Conservation (phyloP, 768 basidiomycete species). For the Boletus subparvulus region DNA sequence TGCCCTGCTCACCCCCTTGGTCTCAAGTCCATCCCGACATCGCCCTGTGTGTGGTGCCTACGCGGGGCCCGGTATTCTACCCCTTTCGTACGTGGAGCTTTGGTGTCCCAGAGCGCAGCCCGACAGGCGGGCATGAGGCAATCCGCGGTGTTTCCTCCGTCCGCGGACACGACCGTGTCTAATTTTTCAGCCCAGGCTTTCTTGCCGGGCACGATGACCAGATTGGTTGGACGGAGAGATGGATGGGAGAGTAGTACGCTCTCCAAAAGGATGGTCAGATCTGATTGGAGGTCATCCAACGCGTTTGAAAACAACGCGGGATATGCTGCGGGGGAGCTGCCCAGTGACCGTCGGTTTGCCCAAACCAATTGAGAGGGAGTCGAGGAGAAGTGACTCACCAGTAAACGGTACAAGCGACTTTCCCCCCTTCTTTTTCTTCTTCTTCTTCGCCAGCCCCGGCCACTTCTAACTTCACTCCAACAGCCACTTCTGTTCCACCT, state of each 20-base stretch:
- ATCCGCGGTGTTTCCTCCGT: conserved; percentile 75
- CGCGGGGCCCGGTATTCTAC: conserved; percentile 61
- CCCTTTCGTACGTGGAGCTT: conserved; percentile 68
- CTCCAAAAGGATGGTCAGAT: conserved; percentile 62
- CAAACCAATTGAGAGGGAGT: neutral
- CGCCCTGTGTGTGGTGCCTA: conserved; percentile 35
- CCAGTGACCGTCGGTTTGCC: conserved; percentile 28
- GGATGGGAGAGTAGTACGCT: conserved; percentile 65
- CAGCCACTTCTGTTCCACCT: conserved; percentile 76
- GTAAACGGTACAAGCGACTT: conserved; percentile 65
- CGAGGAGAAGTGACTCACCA: conserved; percentile 67
- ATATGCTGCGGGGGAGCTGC: conserved; percentile 80
- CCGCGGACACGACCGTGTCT: conserved; percentile 69
- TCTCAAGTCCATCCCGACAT: conserved; percentile 59
- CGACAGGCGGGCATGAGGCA: conserved; percentile 77
- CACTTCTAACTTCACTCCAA: conserved; percentile 79
- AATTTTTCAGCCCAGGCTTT: conserved; percentile 78
- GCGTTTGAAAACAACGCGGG: conserved; percentile 60
- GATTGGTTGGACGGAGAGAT: conserved; percentile 64
- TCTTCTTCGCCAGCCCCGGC: conserved; percentile 46
- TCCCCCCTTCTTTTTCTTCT: conserved; percentile 58
- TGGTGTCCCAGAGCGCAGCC: conserved; percentile 79
- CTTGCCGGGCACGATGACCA: conserved; percentile 55
- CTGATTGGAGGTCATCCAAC: conserved; percentile 75
- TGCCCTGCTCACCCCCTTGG: conserved; percentile 45